phyloP scores from a whole-genome alignment of 139 green algal genomes.

The Gonium pectorale region DNA sequence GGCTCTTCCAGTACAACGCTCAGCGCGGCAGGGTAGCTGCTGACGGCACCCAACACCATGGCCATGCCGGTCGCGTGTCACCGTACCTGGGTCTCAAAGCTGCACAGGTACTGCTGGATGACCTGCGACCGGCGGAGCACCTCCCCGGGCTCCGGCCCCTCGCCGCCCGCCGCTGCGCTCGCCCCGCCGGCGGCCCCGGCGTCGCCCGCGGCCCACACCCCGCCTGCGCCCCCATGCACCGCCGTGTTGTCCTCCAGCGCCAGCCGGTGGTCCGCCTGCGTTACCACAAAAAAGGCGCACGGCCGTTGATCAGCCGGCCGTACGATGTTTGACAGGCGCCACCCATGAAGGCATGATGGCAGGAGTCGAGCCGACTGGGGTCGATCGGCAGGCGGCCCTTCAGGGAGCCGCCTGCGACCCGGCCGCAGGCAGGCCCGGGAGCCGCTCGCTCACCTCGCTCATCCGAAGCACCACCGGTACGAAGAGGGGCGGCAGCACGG shows the following conservation, averaged over 20 bases:
- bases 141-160: background rate
- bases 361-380: no score
- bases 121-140: conserved; percentile 54
- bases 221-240: background rate
- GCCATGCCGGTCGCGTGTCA: no score
- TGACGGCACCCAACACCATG: no score
- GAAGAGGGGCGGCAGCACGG: conserved; percentile 63
- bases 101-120: conserved; percentile 74
- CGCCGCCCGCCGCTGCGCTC: background rate
- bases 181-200: conserved; percentile 10
- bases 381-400: no score
- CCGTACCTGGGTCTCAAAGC: conserved; percentile 59
- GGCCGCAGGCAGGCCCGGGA: background rate
- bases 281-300: background rate
- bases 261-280: conserved; percentile 61
- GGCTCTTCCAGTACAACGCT: no score
- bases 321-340: no score
- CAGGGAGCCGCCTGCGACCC: no score
- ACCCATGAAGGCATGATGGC: no score
- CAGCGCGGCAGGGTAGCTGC: no score
- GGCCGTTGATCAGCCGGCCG: no score
- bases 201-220: background rate
- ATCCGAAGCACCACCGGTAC: conserved; percentile 76
- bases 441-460: conserved; percentile 33
- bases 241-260: conserved; percentile 58